Base-by-base conservation (phyloP, 192 early-diverging fungal genomes). In the Linderina pennispora region DNA sequence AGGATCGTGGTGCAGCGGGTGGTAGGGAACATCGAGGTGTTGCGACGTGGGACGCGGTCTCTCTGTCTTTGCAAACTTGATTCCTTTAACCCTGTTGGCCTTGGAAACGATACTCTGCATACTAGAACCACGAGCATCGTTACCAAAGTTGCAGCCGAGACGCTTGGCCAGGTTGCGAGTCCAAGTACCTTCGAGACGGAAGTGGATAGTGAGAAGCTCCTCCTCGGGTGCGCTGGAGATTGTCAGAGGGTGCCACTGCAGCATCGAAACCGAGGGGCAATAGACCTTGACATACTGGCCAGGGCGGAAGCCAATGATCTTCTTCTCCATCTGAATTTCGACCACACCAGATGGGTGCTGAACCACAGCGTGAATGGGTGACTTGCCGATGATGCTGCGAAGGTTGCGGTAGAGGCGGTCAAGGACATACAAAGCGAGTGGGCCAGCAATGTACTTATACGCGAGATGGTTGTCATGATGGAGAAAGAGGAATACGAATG, bases 161-260 rank as follows among this genome's bases (percentile, higher is more conserved):
- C 77, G 72, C 44, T 80, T 63, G 13, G 81, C 75, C 8, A 83
- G 54, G 24, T 57, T 58, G 48, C 65, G 73, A 4, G 88, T 87
- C 80, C 85, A 90, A 55, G 83, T 80, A 15, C 86, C 86, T 22
- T 75, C 69, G n/a, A 88, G 48, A 37, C 87, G 82, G 45, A 89
- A 80, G 73, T 91, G 89, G 1, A 91, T 46, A n/a, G 83, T 80
- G 19, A 88, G 68, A 31, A 80, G 74, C 18, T 83, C 81, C 45
- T 91, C 89, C 55, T 91, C 89, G 20, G 86, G 79, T 2, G 79
- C 71, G 23, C 82, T 86, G 6, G 82, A 80, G 40, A 91, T 76
- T 0, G 83, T 87, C 55, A 88, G 83, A 1, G 88, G 83, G 43
- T 90, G 88, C 84, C 80, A 91, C 53, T 91, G 77, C 50, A 81